Base-by-base conservation (phyloP, 2,329 filamentous ascomycete genomes). In the Penicillium griseofulvum region DNA sequence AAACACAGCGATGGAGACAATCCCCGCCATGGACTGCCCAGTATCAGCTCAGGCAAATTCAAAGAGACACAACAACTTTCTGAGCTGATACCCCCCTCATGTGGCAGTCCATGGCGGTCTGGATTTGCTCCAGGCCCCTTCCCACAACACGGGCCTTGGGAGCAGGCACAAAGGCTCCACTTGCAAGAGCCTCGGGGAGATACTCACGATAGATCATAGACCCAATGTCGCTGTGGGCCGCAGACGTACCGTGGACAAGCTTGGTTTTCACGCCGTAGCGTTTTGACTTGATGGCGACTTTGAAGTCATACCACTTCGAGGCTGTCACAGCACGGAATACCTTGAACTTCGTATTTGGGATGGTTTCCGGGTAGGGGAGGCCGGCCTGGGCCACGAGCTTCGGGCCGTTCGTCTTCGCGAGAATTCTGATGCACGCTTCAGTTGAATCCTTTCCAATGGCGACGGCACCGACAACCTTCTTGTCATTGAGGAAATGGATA, bases 391-490 rank as follows among this genome's bases (percentile, higher is more conserved):
- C 49, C 0, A 56, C 41, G 9, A 56, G 39, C 19, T 58, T 58
- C 11, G 36, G 26, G 9, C 56, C 45, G 0, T 53, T 22, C 0
- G 45, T 22, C 11, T 24, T 52, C 0, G 19, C 12, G 14, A 58
- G 38, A 22, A 56, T 34, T 10, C 44, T 41, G 2, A 53, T 56
- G 22, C 53, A 56, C 7, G 34, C 38, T 17, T 49, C 56, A n/a
- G 42, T 45, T 14, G 44, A 53, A n/a, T 16, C 22, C 9, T 52
- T 53, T n/a, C 54, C 49, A 11, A 56, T 49, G 5, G 54, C 33
- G 1, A 54, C 31, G 0, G 50, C 50, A 3, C 54, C 54, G 5
- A 24, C 50, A 14, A 45, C 29, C 12, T 7, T 45, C 22, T 49
- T 53, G 1, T 31, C 6, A 10, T 36, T 8, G 11, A 49, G 12